These are phyloP conservation scores for Tardiomyces digboiensis DNA, from an alignment of 1,139 yeast species.

Conservation along the genomic window DNA sequence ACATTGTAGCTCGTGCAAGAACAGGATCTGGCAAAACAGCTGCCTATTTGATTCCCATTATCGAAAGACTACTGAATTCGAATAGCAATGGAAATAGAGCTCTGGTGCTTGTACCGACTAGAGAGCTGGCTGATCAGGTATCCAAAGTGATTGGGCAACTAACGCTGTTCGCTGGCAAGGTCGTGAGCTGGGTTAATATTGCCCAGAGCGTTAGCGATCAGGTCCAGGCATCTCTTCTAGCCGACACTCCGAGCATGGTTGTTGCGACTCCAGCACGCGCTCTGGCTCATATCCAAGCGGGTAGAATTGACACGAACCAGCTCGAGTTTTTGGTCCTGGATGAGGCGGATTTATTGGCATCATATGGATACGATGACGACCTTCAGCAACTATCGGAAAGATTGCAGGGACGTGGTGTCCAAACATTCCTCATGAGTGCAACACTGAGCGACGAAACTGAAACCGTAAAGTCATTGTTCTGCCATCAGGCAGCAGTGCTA, in stretches of 20 bases:
- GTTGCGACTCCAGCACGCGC: constrained; percentile 86
- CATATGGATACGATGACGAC: constrained; percentile 90
- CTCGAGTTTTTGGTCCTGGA: constrained; percentile 77
- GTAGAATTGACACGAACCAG: constrained; percentile 31
- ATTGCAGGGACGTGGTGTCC: constrained; percentile 62
- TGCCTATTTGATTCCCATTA: constrained; percentile 71
- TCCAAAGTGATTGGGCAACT: constrained; percentile 58
- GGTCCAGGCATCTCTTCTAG: constrained; percentile 60
- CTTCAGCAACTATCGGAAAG: constrained; percentile 47
- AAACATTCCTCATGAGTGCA: constrained; percentile 94
- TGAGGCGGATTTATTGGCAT: constrained; percentile 87
- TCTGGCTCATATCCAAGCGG: constrained; percentile 33
- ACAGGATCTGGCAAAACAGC: constrained; percentile 92
- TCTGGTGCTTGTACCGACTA: constrained; percentile 72
- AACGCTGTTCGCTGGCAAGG: constrained; percentile 60
- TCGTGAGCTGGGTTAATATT: constrained; percentile 58
- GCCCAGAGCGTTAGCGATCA: constrained; percentile 66
- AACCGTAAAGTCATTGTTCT: constrained; percentile 62
- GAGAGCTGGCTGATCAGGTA: constrained; percentile 83
- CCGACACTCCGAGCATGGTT: constrained; percentile 69
- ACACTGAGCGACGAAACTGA: constrained; percentile 84
- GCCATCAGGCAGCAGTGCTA: constrained; percentile 79
- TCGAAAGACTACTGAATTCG: constrained; percentile 48
- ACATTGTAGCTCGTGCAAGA: constrained; percentile 78
- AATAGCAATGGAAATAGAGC: constrained; percentile 29